Base-by-base conservation (phyloP, 2,329 filamentous ascomycete species). In the Microdochium bolleyi region DNA sequence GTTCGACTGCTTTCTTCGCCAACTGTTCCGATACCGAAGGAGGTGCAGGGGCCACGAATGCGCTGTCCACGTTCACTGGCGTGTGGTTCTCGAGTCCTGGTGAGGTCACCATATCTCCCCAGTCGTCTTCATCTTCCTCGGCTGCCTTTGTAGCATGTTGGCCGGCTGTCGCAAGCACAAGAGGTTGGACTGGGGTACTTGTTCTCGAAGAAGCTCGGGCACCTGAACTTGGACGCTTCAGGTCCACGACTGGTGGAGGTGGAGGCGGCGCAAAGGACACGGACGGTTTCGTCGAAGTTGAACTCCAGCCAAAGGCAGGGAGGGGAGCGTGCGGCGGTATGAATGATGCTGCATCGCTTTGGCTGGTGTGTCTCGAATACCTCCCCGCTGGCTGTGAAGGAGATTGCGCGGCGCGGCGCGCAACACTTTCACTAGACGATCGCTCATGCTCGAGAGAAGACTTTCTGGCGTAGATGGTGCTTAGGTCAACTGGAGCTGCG, bases 101-200 rank as follows among this genome's bases (percentile, higher is more conserved):
- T 3, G 73, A 75, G 8, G 68, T 70, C 1, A 83, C 70, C 80
- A 83, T 83, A 55, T 83, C 80, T 2, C 80, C 80, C 80, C 80
- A 83, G 37, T 83, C 79, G 48, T 81, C 78, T 2, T 80, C 77
- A 4, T 79, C 75, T 0, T 74, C 69, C 5, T 16, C 5, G 13
- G 3, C 19, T 24, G 48, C 24, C 13, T 3, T 25, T 13, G 50
- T 13, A 44, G 27, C 21, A 11, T 5, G n/a, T 21, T 16, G n/a
- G 3, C 19, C 10, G 19, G 19, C 3, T 46, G 16, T 46, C 3
- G 27, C 27, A 13, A 41, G 24, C n/a, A 38, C 19, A 16, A 48
- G 11, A 49, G 53, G 41, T n/a, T 24, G 21, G 48, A 30, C 24
- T 16, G n/a, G 14, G 9, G 24, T 9, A 14, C 3, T 24, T 3